Conservation (phyloP, 2,329 filamentous ascomycete species). For the Pseudogymnoascus sp. region DNA sequence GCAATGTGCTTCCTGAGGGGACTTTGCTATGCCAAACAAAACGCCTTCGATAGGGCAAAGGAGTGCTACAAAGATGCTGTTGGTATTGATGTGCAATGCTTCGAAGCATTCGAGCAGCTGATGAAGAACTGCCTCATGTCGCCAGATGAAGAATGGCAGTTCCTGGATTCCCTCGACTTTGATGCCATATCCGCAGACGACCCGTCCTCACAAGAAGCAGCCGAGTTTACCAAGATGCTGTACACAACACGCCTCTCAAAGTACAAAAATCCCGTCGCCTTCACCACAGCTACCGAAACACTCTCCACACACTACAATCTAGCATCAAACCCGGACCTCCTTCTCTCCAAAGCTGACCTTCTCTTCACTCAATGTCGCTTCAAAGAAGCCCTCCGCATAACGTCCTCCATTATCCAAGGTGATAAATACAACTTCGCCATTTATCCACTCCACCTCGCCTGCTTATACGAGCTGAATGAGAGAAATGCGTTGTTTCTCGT, state of each 20-base stretch:
- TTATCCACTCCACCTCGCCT: constrained; percentile 86
- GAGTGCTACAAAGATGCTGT: constrained; percentile 98
- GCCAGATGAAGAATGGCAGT: constrained; percentile 63
- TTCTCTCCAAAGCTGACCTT: constrained; percentile 82
- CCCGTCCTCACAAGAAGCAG: constrained; percentile 72
- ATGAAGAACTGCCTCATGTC: constrained; percentile 93
- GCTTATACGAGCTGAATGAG: constrained; percentile 76
- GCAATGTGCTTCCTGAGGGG: constrained; percentile 95
- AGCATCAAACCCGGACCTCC: constrained; percentile 75
- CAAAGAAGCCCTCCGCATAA: constrained; percentile 75
- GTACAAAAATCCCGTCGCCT: constrained; percentile 78
- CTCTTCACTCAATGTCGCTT: constrained; percentile 94
- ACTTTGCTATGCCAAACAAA: constrained; percentile 92
- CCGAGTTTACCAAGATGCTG: constrained; percentile 89
- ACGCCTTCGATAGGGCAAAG: constrained; percentile 92
- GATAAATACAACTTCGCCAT: constrained; percentile 86
- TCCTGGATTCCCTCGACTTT: constrained; percentile 73
- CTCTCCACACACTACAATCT: constrained; percentile 92
- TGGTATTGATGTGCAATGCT: constrained; percentile 93
- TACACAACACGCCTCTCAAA: constrained; percentile 95
- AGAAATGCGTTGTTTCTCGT: constrained; percentile 88
- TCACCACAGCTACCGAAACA: constrained; percentile 79
- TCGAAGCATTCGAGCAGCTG: constrained; percentile 94
- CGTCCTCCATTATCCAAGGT: constrained; percentile 69
- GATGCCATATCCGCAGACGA: constrained; percentile 66